A percentile compares a stretch with the other conserved stretches of the same genome.
These are phyloP conservation scores for Huntiella savannae DNA, from an alignment of 2,329 filamentous ascomycete species.

Conservation along the genomic window DNA sequence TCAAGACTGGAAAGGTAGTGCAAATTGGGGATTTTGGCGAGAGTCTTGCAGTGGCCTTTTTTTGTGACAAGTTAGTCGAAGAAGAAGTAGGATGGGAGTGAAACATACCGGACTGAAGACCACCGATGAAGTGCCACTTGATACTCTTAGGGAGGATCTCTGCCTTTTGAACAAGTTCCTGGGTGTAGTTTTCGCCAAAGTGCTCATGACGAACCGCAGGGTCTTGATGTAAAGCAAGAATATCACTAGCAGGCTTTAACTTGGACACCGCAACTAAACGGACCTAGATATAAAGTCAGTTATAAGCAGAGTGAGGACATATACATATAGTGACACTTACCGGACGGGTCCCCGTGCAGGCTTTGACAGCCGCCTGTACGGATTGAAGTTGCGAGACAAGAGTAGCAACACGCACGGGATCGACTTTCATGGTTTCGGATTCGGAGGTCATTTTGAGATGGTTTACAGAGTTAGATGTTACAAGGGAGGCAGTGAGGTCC, in stretches of 20 bases:
- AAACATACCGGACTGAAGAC: conserved; percentile 50
- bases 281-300: conserved; percentile 32
- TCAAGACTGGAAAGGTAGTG: conserved; percentile 88
- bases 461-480: not conserved
- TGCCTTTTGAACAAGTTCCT: conserved; percentile 77
- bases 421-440: conserved; percentile 36
- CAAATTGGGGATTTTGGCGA: conserved; percentile 74
- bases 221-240: conserved; percentile 58
- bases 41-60: conserved; percentile 71
- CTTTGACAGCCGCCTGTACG: conserved; percentile 38
- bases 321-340: conserved; percentile 22
- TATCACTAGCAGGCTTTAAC: conserved; percentile 80
- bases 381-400: conserved; percentile 43
- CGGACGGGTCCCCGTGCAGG: conserved; percentile 32
- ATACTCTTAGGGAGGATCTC: conserved; percentile 56
- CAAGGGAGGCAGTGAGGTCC: not conserved
- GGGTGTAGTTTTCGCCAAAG: conserved; percentile 93
- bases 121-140: conserved; percentile 93
- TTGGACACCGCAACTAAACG: conserved; percentile 92
- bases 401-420: conserved; percentile 39
- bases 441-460: not conserved
- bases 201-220: conserved; percentile 40
- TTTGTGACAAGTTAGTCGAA: conserved; percentile 4
- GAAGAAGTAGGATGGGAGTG: not conserved
- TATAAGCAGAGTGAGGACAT: not conserved